Evolutionary conservation across 1,284 basidiomycete genomes (phyloP).

Genomic region (Malassezia slooffiae): DNA sequence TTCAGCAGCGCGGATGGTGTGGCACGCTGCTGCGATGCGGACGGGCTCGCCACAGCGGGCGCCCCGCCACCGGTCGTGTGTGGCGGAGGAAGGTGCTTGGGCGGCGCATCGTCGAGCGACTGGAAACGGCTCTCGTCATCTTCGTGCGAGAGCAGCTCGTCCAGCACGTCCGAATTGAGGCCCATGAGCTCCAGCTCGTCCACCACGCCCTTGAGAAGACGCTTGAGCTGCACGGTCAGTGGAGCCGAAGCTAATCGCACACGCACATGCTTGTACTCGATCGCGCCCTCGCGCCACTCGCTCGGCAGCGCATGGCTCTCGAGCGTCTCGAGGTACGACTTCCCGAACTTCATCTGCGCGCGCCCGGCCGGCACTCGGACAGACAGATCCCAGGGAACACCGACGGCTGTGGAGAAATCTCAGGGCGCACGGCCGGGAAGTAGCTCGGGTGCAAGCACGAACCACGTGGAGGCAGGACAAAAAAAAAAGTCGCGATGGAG

Average conservation of each 20-base stretch:
- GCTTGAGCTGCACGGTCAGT: slow-evolving; percentile 61
- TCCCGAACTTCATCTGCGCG: slow-evolving; percentile 64
- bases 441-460: too few relatives aligned
- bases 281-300: slow-evolving; percentile 63
- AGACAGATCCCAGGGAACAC: too few relatives aligned
- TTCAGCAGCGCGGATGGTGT: neutral
- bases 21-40: neutral
- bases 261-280: slow-evolving; percentile 77
- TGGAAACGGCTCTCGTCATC: slow-evolving; percentile 17
- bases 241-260: slow-evolving; percentile 10
- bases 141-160: slow-evolving; percentile 48
- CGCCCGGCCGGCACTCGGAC: too few relatives aligned
- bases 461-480: too few relatives aligned
- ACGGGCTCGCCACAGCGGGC: too few relatives aligned
- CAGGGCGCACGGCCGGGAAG: too few relatives aligned
- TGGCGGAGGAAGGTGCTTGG: too few relatives aligned
- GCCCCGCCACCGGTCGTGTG: too few relatives aligned
- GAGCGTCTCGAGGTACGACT: slow-evolving; percentile 62
- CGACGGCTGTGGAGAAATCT: too few relatives aligned
- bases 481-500: too few relatives aligned
- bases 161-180: slow-evolving; percentile 56
- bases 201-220: slow-evolving; percentile 76
- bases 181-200: slow-evolving; percentile 69
- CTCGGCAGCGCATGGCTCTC: slow-evolving; percentile 57
- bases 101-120: too few relatives aligned